These are phyloP conservation scores for Pichia thaimueangensis DNA, from an alignment of 805 yeast genomes.

Conservation along the genomic window DNA sequence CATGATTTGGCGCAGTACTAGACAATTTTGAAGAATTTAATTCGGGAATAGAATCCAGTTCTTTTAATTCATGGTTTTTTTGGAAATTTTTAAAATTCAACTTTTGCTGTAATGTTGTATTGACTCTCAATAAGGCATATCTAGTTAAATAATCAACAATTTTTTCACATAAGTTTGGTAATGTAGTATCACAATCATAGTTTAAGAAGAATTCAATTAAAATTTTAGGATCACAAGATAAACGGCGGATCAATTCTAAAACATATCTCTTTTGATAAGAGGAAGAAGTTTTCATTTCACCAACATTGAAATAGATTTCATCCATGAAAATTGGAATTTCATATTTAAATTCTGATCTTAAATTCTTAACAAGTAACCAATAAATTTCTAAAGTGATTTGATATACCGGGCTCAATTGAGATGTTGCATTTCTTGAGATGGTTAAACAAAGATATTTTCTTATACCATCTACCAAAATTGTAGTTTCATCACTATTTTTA, in stretches of 20 bases:
- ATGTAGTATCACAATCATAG: slow-evolving; percentile 83
- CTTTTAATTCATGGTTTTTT: slow-evolving; percentile 42
- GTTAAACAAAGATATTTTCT: slow-evolving; percentile 79
- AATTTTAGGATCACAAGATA: slow-evolving; percentile 84
- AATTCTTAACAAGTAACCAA: slow-evolving; percentile 78
- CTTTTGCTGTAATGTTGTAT: slow-evolving; percentile 63
- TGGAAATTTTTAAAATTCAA: slow-evolving; percentile 42
- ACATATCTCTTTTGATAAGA: slow-evolving; percentile 89
- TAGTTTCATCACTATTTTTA: slow-evolving; percentile 44
- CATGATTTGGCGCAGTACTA: slow-evolving; percentile 49
- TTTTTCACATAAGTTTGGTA: slow-evolving; percentile 81
- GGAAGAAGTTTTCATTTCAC: slow-evolving; percentile 87
- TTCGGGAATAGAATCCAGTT: slow-evolving; percentile 49
- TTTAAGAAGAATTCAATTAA: slow-evolving; percentile 89
- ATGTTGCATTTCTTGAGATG: slow-evolving; percentile 86
- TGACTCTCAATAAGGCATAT: slow-evolving; percentile 63
- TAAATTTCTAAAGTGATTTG: slow-evolving; percentile 89
- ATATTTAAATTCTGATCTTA: slow-evolving; percentile 82
- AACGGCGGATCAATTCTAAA: slow-evolving; percentile 68
- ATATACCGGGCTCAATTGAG: slow-evolving; percentile 84
- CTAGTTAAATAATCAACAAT: slow-evolving; percentile 72
- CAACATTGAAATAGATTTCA: slow-evolving; percentile 89
- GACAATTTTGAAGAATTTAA: slow-evolving; percentile 63
- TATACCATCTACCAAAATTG: slow-evolving; percentile 68
- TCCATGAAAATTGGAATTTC: slow-evolving; percentile 92